Evolutionary conservation across 768 basidiomycete genomes (phyloP), one percentile per base, ranked within the genome.

Genomic region (Nidularia pulvinata): DNA sequence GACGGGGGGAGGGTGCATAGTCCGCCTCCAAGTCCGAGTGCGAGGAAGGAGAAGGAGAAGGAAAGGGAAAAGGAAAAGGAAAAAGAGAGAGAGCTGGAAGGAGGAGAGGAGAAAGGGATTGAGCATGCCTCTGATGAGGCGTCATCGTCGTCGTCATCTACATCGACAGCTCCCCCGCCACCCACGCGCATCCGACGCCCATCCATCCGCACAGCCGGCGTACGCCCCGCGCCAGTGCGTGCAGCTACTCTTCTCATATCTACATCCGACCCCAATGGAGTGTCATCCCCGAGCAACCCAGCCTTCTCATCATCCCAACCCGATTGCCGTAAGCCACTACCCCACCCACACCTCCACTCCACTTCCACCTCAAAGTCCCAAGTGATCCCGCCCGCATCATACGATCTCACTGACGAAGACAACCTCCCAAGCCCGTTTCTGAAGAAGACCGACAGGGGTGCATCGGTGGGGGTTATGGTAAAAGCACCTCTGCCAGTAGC

Each of bases 341-440:
- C 76, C 0, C 78, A 79, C 59, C 79, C 77, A 1, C 78, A 79
- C 52, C 65, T 77, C 4, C 60, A 57, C 3, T 61, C 57, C n/a
- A 55, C 58, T n/a, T 49, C 58, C 6, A 53, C 63, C 25, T 44
- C 61, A 0, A 19, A 59, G 22, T 56, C 61, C 2, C 42, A 56
- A 4, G 54, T 58, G 14, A 55, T 60, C n/a, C 47, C 60, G 10
- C 52, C 79, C 3, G 74, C 83, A 3, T 71, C 78, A 54, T 93
- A 91, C 60, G 85, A 92, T 65, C 60, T 88, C 7, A 75, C 76
- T 0, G 90, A 93, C 63, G 91, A 91, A 64, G 91, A 91, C 66
- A 93, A 92, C 65, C 76, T 93, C 0, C 92, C 91, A 0, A 91
- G 89, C 63, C 92, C 91, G 5, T 93, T 93, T 69, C 64, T 93